Conservation (phyloP, 2,329 filamentous ascomycete species). For the Lecanosticta acicola region DNA sequence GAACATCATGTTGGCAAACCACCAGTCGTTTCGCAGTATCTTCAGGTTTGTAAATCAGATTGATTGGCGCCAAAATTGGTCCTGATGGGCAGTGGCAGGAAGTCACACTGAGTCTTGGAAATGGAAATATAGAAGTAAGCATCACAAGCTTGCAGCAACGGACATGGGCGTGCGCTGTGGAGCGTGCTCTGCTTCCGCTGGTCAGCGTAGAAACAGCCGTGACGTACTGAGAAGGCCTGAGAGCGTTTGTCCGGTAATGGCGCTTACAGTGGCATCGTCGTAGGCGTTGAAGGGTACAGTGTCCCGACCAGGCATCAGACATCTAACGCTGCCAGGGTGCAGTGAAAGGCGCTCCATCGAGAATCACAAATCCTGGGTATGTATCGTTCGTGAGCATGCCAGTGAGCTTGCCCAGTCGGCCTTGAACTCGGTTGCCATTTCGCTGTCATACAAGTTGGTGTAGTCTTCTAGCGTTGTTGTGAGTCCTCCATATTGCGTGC, state of each 20-base stretch:
- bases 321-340: conserved; percentile 38
- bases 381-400: conserved; percentile 44
- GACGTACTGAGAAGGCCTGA: conserved; percentile 33
- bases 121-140: conserved; percentile 48
- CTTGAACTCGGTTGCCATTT: conserved; percentile 36
- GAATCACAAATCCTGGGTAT: conserved; percentile 44
- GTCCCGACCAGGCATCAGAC: conserved; percentile 30
- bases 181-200: conserved; percentile 35
- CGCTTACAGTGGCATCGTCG: conserved; percentile 27
- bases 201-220: conserved; percentile 43
- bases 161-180: conserved; percentile 26
- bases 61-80: conserved; percentile 40
- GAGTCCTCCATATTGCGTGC: conserved; percentile 16
- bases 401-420: conserved; percentile 33
- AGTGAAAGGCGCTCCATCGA: conserved; percentile 45
- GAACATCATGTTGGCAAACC: conserved; percentile 48
- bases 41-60: conserved; percentile 44
- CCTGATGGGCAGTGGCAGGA: conserved; percentile 47
- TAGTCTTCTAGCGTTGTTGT: conserved; percentile 33
- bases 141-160: conserved; percentile 40
- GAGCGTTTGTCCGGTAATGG: conserved; percentile 33
- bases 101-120: conserved; percentile 36
- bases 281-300: conserved; percentile 37
- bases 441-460: conserved; percentile 38
- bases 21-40: conserved; percentile 45